phyloP scores from a whole-genome alignment of 345 rosid species.

The Eucalyptus microcorys region DNA sequence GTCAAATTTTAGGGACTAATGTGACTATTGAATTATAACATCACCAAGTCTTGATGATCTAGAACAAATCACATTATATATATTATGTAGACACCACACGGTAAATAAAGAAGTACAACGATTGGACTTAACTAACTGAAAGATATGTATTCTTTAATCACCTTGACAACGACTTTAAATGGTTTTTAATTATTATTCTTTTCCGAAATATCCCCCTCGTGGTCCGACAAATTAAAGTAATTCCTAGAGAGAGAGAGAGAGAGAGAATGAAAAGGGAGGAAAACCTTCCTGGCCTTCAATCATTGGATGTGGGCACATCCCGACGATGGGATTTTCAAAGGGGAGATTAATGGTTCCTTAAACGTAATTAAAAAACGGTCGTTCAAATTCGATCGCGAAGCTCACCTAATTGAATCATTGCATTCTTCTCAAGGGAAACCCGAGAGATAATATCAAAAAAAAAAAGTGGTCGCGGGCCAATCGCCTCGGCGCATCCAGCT shows the following conservation, averaged over 20 bases:
- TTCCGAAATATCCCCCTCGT: background rate
- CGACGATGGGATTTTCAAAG: background rate
- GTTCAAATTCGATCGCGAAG: background rate
- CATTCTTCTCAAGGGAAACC: background rate
- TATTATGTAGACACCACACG: background rate
- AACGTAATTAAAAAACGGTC: background rate
- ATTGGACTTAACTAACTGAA: background rate
- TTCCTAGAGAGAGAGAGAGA: background rate
- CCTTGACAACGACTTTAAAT: background rate
- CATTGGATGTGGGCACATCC: background rate
- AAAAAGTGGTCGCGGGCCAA: background rate
- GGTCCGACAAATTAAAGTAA: background rate
- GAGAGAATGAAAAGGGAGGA: background rate
- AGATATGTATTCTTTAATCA: background rate
- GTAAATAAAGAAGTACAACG: background rate
- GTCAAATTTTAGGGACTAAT: fast-evolving
- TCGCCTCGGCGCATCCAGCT: background rate
- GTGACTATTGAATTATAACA: background rate
- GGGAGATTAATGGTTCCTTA: background rate
- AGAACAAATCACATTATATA: background rate
- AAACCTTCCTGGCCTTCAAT: background rate
- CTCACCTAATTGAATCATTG: background rate
- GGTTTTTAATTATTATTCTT: background rate
- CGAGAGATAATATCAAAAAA: background rate
- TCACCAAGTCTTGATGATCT: background rate